Conservation (phyloP, 345 rosid genomes). For the Fremontodendron californicum region DNA sequence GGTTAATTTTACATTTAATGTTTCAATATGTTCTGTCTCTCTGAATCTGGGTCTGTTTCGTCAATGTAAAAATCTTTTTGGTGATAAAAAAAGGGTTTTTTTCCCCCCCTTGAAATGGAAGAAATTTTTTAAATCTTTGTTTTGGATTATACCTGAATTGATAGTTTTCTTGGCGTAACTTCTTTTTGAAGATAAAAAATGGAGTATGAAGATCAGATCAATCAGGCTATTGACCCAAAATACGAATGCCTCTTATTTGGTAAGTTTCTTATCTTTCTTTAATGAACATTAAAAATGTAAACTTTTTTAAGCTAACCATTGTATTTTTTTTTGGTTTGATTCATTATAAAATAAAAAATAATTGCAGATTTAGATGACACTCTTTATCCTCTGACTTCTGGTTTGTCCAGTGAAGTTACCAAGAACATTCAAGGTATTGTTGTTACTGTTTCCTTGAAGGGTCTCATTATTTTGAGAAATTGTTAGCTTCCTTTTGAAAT, state of each 20-base stretch:
- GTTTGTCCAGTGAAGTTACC: slow-evolving; percentile 48
- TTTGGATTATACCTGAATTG: neutral
- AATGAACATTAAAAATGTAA: neutral
- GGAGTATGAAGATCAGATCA: slow-evolving; percentile 33
- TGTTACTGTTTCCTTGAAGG: neutral
- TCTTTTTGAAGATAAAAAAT: slow-evolving; percentile 20
- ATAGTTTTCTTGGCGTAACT: neutral
- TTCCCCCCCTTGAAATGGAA: neutral
- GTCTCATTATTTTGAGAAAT: neutral
- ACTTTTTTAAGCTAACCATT: neutral
- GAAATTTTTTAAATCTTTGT: neutral
- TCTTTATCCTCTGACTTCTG: slow-evolving; percentile 70
- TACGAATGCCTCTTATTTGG: slow-evolving; percentile 58
- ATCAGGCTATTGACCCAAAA: slow-evolving; percentile 21
- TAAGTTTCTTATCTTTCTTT: slow-evolving; percentile 10
- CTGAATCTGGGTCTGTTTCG: neutral
- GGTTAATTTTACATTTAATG: neutral
- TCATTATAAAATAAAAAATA: neutral
- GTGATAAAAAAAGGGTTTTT: neutral
- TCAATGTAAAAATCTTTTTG: neutral
- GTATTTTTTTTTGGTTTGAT: too few species aligned
- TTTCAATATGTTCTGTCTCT: neutral
- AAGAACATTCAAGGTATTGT: slow-evolving; percentile 68
- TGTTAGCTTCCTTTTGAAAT: slow-evolving; percentile 7
- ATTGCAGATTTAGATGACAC: slow-evolving; percentile 75